These are phyloP conservation scores for Helianthus tuberosus DNA, from an alignment of 129 eudicot species.

Conservation along the genomic window DNA sequence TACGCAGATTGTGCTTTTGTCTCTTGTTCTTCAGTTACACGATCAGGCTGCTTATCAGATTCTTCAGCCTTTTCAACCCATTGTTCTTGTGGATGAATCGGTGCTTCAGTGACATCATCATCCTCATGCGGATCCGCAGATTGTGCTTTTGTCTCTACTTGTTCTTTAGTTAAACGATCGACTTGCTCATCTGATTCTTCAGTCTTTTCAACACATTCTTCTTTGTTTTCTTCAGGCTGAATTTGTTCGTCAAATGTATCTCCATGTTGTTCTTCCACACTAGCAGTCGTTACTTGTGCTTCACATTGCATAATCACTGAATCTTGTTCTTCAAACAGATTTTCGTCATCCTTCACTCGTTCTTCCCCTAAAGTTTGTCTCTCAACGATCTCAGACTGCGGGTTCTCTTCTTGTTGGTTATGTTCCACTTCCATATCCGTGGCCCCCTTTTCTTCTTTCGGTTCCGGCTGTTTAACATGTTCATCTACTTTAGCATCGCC, in stretches of 20 bases:
- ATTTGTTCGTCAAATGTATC: constrained; percentile 18
- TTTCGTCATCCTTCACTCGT: constrained; percentile 6
- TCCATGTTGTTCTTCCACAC: constrained; percentile 15
- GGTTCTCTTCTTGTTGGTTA: constrained; percentile 23
- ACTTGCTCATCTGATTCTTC: constrained; percentile 12
- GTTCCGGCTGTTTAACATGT: not conserved
- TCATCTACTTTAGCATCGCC: constrained; percentile 20
- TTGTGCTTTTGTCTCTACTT: constrained; percentile 13
- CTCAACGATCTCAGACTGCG: constrained; percentile 18
- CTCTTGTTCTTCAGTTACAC: constrained; percentile 8
- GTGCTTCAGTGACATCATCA: constrained; percentile 12
- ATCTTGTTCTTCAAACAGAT: constrained; percentile 17
- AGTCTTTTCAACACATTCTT: not conserved
- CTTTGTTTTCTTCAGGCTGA: constrained; percentile 10
- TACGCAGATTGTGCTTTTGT: constrained; percentile 1
- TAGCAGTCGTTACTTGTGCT: not conserved
- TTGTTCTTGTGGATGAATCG: not conserved
- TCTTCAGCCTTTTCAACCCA: constrained; percentile 1
- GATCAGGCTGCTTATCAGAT: not conserved
- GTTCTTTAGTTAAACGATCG: not conserved
- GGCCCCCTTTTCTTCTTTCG: constrained; percentile 13
- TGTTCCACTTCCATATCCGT: constrained; percentile 8
- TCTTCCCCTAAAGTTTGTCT: constrained; percentile 14
- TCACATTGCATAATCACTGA: constrained; percentile 30
- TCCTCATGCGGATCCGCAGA: not conserved